Base-by-base conservation (phyloP, 1,284 basidiomycete genomes). In the Ganoderma lucidum region DNA sequence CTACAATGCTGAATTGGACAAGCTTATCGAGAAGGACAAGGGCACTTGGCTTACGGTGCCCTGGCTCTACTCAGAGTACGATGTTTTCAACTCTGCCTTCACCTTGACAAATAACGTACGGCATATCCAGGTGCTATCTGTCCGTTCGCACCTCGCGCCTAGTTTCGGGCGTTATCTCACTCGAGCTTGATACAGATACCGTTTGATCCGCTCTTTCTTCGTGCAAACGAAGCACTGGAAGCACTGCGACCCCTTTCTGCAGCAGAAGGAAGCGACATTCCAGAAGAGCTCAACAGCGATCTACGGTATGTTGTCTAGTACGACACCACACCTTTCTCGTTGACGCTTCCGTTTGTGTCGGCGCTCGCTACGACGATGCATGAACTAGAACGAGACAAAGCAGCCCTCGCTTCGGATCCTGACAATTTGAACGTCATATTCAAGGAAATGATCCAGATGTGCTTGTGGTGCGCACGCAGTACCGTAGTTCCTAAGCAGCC, bases 41-140 rank as follows among this genome's bases (percentile, higher is more conserved):
- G 86, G 91, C 74, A 94, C 92, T 0, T 99, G 97, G 97, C 96
- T 96, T 78, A 93, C 88, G 1, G 90, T 94, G 9, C 94, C 96
- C 4, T 99, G 97, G 96, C 86, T 99, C 15, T 98, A 88, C 78
- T 95, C 96, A 70, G 97, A 99, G 90, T 98, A 84, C 14, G 59
- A 41, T 39, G 60, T 9, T 30, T 23, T 35, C 32, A 19, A 8
- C 23, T 28, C 14, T 30, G 3, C 62, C n/a, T 6, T 28, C 35
- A 5, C 41, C 9, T 32, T 17, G n/a, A n/a, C 2, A 44, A 9
- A 39, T 55, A 12, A 39, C 35, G 41, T 4, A 19, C 8, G n/a
- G 35, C 0, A 35, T 5, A 23, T 44, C 15, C 51, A 68, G 73
- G 55, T 75, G 68, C 30, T 74, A 71, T 41, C 61, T 74, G 62